Conservation (phyloP, 345 rosid species). For the Ceriops zippeliana region DNA sequence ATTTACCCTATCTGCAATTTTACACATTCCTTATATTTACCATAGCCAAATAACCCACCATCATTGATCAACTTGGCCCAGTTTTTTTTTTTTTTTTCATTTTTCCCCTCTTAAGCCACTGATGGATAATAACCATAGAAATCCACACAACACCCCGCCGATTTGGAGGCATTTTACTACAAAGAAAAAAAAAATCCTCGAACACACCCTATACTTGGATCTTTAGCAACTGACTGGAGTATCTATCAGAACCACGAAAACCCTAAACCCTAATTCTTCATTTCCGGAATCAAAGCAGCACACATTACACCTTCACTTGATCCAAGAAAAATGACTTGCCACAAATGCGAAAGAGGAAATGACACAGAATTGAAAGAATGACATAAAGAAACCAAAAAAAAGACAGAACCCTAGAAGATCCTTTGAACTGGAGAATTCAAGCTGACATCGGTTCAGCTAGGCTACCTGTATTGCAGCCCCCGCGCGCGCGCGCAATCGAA, state of each 20-base stretch:
- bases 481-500: neutral
- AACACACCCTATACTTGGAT: neutral
- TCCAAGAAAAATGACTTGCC: neutral
- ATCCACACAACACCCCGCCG: neutral
- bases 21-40: too few relatives aligned
- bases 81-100: too few relatives aligned
- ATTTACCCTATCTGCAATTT: too few relatives aligned
- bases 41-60: too few relatives aligned
- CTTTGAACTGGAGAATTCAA: neutral
- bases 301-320: neutral
- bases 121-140: too few relatives aligned
- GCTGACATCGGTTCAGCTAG: neutral
- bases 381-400: neutral
- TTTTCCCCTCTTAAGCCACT: too few relatives aligned
- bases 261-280: slow-evolving; percentile 33
- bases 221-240: neutral
- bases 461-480: neutral
- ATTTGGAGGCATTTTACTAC: neutral
- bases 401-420: slow-evolving; percentile 5
- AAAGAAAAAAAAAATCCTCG: neutral
- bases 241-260: slow-evolving; percentile 16
- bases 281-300: neutral
- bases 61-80: too few relatives aligned
- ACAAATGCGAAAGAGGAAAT: neutral
- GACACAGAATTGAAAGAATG: neutral